Evolutionary conservation across 2,329 filamentous ascomycete species (phyloP).

Genomic region (Cladosporium sphaerospermum): DNA sequence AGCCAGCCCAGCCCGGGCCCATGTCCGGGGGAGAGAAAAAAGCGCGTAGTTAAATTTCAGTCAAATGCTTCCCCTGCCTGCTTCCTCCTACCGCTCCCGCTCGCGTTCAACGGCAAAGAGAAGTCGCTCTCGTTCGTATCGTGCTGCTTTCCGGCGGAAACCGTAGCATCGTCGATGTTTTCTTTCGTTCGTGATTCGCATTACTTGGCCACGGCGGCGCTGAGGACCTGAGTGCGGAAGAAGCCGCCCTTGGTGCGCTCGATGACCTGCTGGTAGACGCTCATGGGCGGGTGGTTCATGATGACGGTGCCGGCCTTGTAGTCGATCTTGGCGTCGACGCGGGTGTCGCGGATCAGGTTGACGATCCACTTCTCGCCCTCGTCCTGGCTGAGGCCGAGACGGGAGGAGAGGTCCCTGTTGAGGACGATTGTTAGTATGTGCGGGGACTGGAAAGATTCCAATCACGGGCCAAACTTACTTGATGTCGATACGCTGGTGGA

Average conservation of each 20-base stretch:
- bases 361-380: slow-evolving; percentile 99
- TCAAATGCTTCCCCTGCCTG: too few species aligned
- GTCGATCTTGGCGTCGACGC: slow-evolving; percentile 98
- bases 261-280: slow-evolving; percentile 98
- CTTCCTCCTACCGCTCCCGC: too few species aligned
- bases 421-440: slow-evolving; percentile 18
- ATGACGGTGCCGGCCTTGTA: slow-evolving; percentile 97
- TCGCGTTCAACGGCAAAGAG: too few species aligned
- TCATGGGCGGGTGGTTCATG: slow-evolving; percentile 99
- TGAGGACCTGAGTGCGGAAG: slow-evolving; percentile 95
- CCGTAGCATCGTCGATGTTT: neutral
- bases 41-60: neutral
- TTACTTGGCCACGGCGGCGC: slow-evolving; percentile 46
- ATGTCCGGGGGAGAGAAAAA: slow-evolving; percentile 6
- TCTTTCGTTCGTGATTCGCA: slow-evolving; percentile 5
- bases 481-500: slow-evolving; percentile 97
- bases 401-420: slow-evolving; percentile 72
- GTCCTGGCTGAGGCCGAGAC: slow-evolving; percentile 84
- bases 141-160: too few species aligned
- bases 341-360: slow-evolving; percentile 95
- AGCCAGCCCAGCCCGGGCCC: neutral
- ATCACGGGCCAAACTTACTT: slow-evolving; percentile 48
- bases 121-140: too few species aligned
- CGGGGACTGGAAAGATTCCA: neutral
- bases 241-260: slow-evolving; percentile 98